Evolutionary conservation across 805 yeast species (phyloP).

Genomic region (Cyberlindnera sargentensis): DNA sequence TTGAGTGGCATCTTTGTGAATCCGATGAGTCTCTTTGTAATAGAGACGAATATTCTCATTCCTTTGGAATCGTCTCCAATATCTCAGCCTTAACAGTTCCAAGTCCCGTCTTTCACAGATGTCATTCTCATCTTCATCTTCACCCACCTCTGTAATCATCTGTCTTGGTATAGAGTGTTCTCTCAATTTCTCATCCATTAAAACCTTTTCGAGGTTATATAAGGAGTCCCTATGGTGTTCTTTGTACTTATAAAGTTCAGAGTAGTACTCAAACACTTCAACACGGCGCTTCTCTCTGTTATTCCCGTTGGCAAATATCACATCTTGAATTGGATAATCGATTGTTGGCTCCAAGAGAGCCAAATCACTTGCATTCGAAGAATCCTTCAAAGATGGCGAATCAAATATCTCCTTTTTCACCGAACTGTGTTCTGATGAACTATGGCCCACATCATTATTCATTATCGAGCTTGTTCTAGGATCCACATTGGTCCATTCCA

Average conservation of each 20-base stretch:
- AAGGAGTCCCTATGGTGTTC: constrained; percentile 9
- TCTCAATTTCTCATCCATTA: constrained; percentile 1
- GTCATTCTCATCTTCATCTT: constrained; percentile 20
- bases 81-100: constrained; percentile 23
- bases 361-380: not conserved
- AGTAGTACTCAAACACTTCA: constrained; percentile 19
- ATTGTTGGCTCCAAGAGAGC: not conserved
- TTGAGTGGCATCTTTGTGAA: constrained; percentile 21
- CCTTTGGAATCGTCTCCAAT: constrained; percentile 20
- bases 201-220: constrained; percentile 3
- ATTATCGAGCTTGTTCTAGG: not conserved
- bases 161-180: not conserved
- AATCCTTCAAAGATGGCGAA: too few species aligned
- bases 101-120: constrained; percentile 28
- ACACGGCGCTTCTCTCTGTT: constrained; percentile 23
- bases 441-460: not conserved
- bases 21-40: constrained; percentile 21
- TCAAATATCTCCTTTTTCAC: not conserved
- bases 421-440: not conserved
- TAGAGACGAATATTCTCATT: constrained; percentile 21
- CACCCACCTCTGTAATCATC: constrained; percentile 1
- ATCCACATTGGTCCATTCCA: not conserved
- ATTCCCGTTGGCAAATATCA: constrained; percentile 24
- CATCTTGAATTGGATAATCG: constrained; percentile 7
- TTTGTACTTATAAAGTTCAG: constrained; percentile 13